These are phyloP conservation scores for Chondrus crispus DNA, from an alignment of 23 red algal genomes.

Conservation along the genomic window DNA sequence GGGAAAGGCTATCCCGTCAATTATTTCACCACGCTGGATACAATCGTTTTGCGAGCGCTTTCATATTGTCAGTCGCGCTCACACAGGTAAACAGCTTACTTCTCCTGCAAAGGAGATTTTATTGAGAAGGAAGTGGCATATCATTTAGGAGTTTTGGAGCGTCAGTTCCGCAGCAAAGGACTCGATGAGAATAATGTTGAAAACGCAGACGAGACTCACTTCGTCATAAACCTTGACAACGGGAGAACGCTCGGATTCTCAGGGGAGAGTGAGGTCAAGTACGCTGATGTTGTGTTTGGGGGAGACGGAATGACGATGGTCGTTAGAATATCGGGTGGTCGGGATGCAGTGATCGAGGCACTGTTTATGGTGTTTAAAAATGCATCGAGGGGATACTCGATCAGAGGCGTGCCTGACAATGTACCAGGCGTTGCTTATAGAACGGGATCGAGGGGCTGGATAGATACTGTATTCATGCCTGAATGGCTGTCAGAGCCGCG, in stretches of 20 bases:
- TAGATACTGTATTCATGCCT: not conserved
- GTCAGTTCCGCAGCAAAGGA: not conserved
- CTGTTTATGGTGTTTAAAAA: not conserved
- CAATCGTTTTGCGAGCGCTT: not conserved
- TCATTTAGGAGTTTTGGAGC: not conserved
- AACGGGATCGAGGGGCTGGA: not conserved
- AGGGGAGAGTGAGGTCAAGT: not conserved
- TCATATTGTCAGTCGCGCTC: not conserved
- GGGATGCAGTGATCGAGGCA: not conserved
- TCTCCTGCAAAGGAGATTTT: not conserved
- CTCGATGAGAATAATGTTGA: not conserved
- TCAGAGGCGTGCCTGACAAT: not conserved
- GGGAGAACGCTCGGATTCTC: not conserved
- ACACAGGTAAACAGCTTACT: conserved; percentile 1
- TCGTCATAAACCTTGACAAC: not conserved
- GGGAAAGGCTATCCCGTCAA: not conserved
- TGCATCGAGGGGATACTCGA: not conserved
- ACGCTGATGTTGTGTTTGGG: not conserved
- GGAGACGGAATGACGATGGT: not conserved
- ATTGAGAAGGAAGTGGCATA: not conserved
- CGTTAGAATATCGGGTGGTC: not conserved
- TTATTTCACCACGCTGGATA: not conserved
- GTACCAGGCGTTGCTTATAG: not conserved
- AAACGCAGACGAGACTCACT: not conserved
- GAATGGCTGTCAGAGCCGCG: not conserved